Percentiles rank a stretch among this genome's conserved stretches.
Evolutionary conservation across 176 grass and related monocot genomes (phyloP).

Genomic region (Aegilops longissima): DNA sequence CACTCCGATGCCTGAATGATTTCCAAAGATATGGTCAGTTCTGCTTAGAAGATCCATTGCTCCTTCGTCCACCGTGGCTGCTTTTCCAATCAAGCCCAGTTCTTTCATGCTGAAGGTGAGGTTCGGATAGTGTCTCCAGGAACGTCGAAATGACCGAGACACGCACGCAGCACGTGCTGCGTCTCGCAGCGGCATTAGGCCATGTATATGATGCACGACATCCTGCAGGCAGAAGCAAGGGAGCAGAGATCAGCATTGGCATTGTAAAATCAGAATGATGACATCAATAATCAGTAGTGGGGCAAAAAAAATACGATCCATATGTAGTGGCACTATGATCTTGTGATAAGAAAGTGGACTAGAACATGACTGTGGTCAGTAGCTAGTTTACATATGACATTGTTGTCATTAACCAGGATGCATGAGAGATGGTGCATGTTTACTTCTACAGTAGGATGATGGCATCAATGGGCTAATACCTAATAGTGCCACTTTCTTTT

Average conservation of each 20-base stretch:
- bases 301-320: background rate
- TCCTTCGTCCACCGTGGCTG: background rate
- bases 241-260: background rate
- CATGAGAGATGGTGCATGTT: background rate
- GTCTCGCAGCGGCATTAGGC: background rate
- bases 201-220: constrained; percentile 1
- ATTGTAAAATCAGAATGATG: background rate
- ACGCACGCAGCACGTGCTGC: background rate
- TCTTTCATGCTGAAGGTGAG: background rate
- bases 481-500: no score
- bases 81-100: background rate
- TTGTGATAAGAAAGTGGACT: background rate
- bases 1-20: background rate
- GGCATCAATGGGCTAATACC: background rate
- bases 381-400: background rate
- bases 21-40: background rate
- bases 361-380: background rate
- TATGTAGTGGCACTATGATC: background rate
- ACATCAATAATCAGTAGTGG: background rate
- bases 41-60: no score
- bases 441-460: background rate
- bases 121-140: background rate
- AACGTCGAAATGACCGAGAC: background rate
- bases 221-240: background rate
- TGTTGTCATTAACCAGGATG: background rate